These are phyloP conservation scores for Trametes pubescens DNA, from an alignment of 1,284 basidiomycete genomes.

Conservation along the genomic window DNA sequence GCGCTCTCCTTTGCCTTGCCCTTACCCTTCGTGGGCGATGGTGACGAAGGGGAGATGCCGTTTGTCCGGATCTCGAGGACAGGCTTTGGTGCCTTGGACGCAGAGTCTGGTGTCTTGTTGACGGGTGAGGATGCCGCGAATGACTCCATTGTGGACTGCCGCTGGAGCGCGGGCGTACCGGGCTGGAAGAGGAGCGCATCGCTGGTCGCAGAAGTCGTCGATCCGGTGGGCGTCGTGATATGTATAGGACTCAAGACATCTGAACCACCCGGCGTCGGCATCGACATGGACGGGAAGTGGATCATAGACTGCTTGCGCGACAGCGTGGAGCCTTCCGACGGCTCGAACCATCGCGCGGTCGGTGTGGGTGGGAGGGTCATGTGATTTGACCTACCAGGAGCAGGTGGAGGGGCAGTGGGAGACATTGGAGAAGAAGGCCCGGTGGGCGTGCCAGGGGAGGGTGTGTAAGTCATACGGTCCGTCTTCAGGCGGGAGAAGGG, in stretches of 20 bases:
- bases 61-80: slow-evolving; percentile 31
- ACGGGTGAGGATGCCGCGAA: slow-evolving; percentile 6
- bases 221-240: slow-evolving; percentile 33
- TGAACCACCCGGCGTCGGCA: slow-evolving; percentile 30
- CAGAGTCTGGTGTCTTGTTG: slow-evolving; percentile 7
- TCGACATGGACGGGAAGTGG: slow-evolving; percentile 39
- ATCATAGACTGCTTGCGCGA: slow-evolving; percentile 41
- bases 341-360: slow-evolving; percentile 43
- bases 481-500: slow-evolving; percentile 31
- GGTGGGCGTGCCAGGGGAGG: slow-evolving; percentile 19
- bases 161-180: slow-evolving; percentile 15
- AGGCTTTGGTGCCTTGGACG: slow-evolving; percentile 23
- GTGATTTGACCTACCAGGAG: slow-evolving; percentile 31
- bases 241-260: slow-evolving; percentile 47
- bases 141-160: slow-evolving; percentile 9
- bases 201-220: slow-evolving; percentile 15
- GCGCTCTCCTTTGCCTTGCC: slow-evolving; percentile 42
- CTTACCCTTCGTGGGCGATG: slow-evolving; percentile 38
- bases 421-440: slow-evolving; percentile 32
- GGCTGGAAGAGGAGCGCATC: slow-evolving; percentile 27
- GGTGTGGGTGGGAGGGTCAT: slow-evolving; percentile 43
- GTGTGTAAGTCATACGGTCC: slow-evolving; percentile 29
- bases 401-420: slow-evolving; percentile 38
- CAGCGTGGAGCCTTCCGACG: slow-evolving; percentile 26
- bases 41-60: slow-evolving; percentile 19